Percentiles rank a stretch among this genome's conserved stretches.
phyloP scores from a whole-genome alignment of 495 filamentous ascomycete genomes.

The Aspergillus ostianus region DNA sequence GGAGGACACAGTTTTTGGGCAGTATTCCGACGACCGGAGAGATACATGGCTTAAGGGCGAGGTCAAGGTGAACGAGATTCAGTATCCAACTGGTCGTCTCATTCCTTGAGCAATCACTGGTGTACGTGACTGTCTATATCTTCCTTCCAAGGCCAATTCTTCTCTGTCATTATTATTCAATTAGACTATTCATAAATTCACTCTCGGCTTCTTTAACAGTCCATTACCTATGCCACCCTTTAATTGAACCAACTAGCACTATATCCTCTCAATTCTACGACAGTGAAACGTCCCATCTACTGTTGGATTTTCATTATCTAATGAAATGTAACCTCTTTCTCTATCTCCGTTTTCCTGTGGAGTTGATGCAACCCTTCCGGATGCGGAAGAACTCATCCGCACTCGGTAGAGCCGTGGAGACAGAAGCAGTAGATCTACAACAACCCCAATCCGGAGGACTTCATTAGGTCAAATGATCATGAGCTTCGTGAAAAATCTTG shows the following conservation, averaged over 20 bases:
- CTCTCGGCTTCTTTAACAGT: background rate
- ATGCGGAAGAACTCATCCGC: background rate
- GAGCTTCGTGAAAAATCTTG: background rate
- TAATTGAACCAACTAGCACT: background rate
- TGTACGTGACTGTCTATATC: background rate
- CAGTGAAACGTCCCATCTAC: background rate
- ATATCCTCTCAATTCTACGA: background rate
- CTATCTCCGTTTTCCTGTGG: background rate
- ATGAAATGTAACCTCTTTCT: background rate
- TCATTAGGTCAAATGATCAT: background rate
- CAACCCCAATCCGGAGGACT: background rate
- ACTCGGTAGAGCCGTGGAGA: background rate
- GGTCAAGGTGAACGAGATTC: constrained; percentile 21
- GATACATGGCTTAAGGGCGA: constrained; percentile 24
- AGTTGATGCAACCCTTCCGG: background rate
- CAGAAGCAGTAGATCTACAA: background rate
- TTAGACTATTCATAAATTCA: background rate
- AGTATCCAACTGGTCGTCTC: constrained; percentile 27
- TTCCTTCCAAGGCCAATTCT: background rate
- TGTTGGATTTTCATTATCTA: background rate
- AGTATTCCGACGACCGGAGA: constrained; percentile 22
- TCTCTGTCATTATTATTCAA: background rate
- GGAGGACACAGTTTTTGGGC: constrained; percentile 22
- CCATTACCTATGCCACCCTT: background rate
- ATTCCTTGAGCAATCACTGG: constrained; percentile 9